Base-by-base conservation (phyloP, 1,284 basidiomycete species). In the Pseudozyma sp. region DNA sequence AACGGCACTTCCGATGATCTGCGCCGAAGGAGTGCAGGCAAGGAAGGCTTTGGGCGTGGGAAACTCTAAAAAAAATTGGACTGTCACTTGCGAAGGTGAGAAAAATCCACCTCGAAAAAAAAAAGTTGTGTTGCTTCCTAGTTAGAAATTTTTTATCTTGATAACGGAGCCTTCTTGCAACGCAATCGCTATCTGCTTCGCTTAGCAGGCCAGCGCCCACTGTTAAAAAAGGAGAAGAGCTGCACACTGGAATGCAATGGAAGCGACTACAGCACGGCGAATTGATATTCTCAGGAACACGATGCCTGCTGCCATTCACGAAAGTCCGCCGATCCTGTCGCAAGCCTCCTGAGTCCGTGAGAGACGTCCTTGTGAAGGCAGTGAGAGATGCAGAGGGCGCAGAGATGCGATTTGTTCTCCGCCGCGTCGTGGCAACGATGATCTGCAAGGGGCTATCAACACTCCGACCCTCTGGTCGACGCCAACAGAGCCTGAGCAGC, bases 31-130 rank as follows among this genome's bases (percentile, higher is more conserved):
- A 11, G 9, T 24, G 7, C 17, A 24, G 43, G 43, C 43, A 24
- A 44, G 43, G 43, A 19, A 24, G 43, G n/a, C 43, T 30, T 31
- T 5, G n/a, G 33, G 54, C 54, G 54, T 64, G 45, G 45, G 61
- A 61, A 54, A 50, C 31, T 14, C 14, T 11, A 31, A 59, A 47
- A 45, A 43, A 50, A 46, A 16, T 50, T 24, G 29, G 33, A 43
- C 37, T 34, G 24, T 24, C 24, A 24, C 24, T 24, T 24, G 24
- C 24, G 24, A 24, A 24, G 24, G 35, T 14, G 19, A 39, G 45
- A 47, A 56, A 31, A 58, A 50, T 17, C n/a, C 11, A 37, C 14
- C 35, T 37, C 14, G 51, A 51, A 45, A 46, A 52, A 59, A 59
- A 59, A 51, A 50, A 42, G 40, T 24, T 24, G 24, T 24, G 40